Base-by-base conservation (phyloP, 1,284 basidiomycete species). In the Laetiporus sulphureus region DNA sequence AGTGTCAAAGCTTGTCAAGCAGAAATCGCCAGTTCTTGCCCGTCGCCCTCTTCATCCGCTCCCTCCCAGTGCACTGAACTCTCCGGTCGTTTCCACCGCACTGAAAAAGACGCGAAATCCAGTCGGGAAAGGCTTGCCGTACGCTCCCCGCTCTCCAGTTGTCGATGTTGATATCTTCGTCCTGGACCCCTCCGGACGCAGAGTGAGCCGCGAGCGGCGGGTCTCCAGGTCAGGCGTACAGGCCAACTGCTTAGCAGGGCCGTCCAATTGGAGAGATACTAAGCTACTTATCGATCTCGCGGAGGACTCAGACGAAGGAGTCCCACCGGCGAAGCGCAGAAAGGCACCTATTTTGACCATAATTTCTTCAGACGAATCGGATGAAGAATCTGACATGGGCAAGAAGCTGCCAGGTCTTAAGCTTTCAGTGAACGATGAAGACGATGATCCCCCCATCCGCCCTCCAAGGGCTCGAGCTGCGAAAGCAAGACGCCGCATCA, bases 161-260 rank as follows among this genome's bases (percentile, higher is more conserved):
- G 66, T 84, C 10, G 66, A 79, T 37, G 67, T 86, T 34, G 81
- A 87, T 30, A 86, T 88, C 35, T 64, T 78, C 27, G 62, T 82
- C 31, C 45, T 85, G 20, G 83, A 86, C 53, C 66, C 72, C 18
- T 55, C 65, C 31, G 84, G 83, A 8, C 66, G 62, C 40, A 72
- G 64, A 29, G 46, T 85, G 36, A 73, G 69, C 45, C 69, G 75
- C 54, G 83, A 86, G 47, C 46, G 55, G 32, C 50, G 65, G 23
- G 50, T 61, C 5, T 61, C 64, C 13, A 58, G 57, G 35, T 47
- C 56, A 13, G 51, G 56, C 32, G 53, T 63, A 6, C 58, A 58
- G 31, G 51, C 54, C 16, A 62, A 62, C 41, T 40, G 52, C 10
- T 27, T 49, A 5, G 42, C 38, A 19, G 41, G 41, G 11, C 27